Evolutionary conservation across 2,329 filamentous ascomycete species (phyloP).

Genomic region (Plenodomus tracheiphilus): DNA sequence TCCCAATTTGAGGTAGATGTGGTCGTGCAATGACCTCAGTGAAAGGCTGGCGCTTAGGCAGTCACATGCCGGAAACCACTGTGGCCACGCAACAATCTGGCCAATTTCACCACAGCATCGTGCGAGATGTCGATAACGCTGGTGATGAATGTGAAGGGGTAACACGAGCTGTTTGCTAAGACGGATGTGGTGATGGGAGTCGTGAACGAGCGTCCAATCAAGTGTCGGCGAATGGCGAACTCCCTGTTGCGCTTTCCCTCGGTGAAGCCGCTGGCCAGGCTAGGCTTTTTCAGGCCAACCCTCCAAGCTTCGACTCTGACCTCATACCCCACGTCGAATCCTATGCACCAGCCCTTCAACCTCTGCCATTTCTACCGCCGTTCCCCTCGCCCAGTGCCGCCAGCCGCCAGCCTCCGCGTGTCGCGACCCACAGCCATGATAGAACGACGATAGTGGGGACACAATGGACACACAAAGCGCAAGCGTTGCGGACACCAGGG

Average conservation of each 20-base stretch:
- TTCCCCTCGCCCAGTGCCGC: slow-evolving; percentile 23
- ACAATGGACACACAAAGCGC: slow-evolving; percentile 76
- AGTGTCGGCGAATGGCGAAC: slow-evolving; percentile 12
- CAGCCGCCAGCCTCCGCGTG: slow-evolving; percentile 23
- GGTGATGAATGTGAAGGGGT: background rate
- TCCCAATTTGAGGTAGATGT: background rate
- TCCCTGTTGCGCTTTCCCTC: slow-evolving; percentile 16
- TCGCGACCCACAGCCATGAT: slow-evolving; percentile 41
- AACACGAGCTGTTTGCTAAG: background rate
- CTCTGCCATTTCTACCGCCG: slow-evolving; percentile 26
- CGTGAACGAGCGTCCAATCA: slow-evolving; percentile 18
- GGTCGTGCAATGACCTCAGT: background rate
- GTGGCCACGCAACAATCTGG: background rate
- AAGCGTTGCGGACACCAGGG: slow-evolving; percentile 76
- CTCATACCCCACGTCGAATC: slow-evolving; percentile 35
- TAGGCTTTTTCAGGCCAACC: slow-evolving; percentile 27
- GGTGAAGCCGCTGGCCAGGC: slow-evolving; percentile 15
- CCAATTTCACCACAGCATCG: background rate
- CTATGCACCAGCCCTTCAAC: slow-evolving; percentile 20
- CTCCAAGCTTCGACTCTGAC: slow-evolving; percentile 29
- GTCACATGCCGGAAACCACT: background rate
- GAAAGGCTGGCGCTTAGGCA: background rate
- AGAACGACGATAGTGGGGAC: slow-evolving; percentile 42
- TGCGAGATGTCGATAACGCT: background rate
- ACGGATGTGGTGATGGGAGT: background rate